These are phyloP conservation scores for Ligustrum vulgare DNA, from an alignment of 257 asterid genomes.

Conservation along the genomic window DNA sequence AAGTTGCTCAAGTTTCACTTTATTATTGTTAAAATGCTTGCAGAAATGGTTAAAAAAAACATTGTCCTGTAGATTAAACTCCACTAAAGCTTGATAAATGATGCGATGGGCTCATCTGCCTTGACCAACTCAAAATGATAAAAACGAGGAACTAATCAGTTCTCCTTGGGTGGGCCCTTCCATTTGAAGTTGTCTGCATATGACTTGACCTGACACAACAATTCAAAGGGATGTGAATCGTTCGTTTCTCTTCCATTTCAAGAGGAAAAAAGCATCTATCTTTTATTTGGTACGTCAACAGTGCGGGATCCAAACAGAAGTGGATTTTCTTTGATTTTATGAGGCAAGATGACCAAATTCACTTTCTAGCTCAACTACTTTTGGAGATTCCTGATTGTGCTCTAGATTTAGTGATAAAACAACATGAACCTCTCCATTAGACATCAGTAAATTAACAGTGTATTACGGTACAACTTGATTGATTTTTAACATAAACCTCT, in stretches of 20 bases:
- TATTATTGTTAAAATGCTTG: constrained; percentile 31
- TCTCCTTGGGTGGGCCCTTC: constrained; percentile 81
- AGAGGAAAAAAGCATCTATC: not conserved
- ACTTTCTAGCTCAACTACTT: not conserved
- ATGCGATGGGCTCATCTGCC: constrained; percentile 10
- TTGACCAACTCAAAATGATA: constrained; percentile 14
- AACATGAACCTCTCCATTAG: not conserved
- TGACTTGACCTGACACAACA: constrained; percentile 56
- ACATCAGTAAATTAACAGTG: not conserved
- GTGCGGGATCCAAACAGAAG: not conserved
- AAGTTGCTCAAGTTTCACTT: not conserved
- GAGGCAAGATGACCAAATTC: not conserved
- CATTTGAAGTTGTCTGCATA: constrained; percentile 97
- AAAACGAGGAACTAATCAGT: constrained; percentile 22
- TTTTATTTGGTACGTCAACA: not conserved
- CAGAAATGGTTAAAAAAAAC: not conserved
- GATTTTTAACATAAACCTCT: not conserved
- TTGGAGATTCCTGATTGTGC: not conserved
- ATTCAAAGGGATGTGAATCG: constrained; percentile 8
- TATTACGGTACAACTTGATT: not conserved
- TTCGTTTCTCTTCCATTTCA: not conserved
- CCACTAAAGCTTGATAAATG: constrained; percentile 16
- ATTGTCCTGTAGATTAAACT: constrained; percentile 16
- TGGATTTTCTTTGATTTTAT: not conserved
- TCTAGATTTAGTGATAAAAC: not conserved